phyloP scores from a whole-genome alignment of 371 early-diverging fungal genomes.

The Mucor sp. region DNA sequence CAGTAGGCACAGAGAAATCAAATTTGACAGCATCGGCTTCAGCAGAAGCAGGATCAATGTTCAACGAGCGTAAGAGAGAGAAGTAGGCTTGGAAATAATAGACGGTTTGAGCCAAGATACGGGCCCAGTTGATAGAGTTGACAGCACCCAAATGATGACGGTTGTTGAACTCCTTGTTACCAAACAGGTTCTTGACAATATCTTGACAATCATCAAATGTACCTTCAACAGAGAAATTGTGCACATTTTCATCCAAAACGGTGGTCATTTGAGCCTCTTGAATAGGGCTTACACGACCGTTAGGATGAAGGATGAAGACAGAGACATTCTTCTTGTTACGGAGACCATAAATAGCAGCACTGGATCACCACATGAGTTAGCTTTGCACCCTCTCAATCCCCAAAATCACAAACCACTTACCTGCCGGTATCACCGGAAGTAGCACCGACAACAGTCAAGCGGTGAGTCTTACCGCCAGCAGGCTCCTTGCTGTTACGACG shows the following conservation, averaged over 20 bases:
- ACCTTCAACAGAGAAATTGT: conserved; percentile 89
- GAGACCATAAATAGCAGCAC: conserved; percentile 98
- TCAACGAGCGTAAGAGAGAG: conserved; percentile 58
- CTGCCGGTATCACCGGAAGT: conserved; percentile 98
- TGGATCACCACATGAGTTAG: conserved; percentile 18
- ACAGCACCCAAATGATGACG: conserved; percentile 89
- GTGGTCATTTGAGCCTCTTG: conserved; percentile 98
- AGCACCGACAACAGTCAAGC: conserved; percentile 93
- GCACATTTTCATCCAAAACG: conserved; percentile 90
- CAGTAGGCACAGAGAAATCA: conserved; percentile 94
- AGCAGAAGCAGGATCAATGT: conserved; percentile 53
- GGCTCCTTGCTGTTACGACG: conserved; percentile 66
- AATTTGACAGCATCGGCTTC: conserved; percentile 57
- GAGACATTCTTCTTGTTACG: conserved; percentile 90
- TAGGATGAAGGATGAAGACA: conserved; percentile 93
- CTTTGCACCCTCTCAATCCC: neutral
- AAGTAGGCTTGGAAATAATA: conserved; percentile 97
- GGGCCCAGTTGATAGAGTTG: conserved; percentile 99
- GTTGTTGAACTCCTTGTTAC: conserved; percentile 73
- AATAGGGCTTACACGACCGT: conserved; percentile 87
- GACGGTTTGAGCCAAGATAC: conserved; percentile 93
- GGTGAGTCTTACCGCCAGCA: conserved; percentile 51
- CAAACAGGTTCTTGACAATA: conserved; percentile 90
- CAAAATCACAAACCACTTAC: conserved; percentile 28
- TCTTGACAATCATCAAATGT: conserved; percentile 98